Percentiles rank a stretch among this genome's conserved stretches.
Evolutionary conservation across 2,329 filamentous ascomycete species (phyloP).

Genomic region (Alternaria sp.): DNA sequence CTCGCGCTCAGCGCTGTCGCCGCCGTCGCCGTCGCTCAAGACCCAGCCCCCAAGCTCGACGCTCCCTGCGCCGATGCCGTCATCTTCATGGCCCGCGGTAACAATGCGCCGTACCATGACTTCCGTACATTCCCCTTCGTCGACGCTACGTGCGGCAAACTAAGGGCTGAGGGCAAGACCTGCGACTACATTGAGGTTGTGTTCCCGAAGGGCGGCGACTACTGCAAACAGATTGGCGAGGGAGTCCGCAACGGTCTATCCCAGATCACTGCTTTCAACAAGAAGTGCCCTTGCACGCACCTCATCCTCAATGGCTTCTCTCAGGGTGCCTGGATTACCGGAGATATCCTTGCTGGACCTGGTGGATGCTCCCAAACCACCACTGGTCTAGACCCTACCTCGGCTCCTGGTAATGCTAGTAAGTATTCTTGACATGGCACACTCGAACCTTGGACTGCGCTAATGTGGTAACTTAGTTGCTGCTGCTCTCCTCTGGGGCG

Average conservation of each 20-base stretch:
- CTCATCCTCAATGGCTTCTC: constrained; percentile 68
- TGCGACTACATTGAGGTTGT: constrained; percentile 39
- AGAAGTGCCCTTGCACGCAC: constrained; percentile 63
- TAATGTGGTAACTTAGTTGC: constrained; percentile 34
- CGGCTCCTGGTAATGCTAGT: constrained; percentile 37
- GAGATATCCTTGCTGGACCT: constrained; percentile 64
- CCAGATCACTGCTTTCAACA: constrained; percentile 63
- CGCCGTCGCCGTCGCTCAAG: constrained; percentile 44
- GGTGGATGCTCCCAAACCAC: constrained; percentile 32
- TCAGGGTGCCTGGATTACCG: constrained; percentile 67
- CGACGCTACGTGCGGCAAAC: constrained; percentile 33
- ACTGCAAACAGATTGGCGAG: constrained; percentile 30
- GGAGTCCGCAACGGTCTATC: constrained; percentile 33
- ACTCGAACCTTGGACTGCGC: constrained; percentile 27
- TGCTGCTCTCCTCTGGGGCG: constrained; percentile 39
- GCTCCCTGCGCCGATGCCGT: constrained; percentile 36
- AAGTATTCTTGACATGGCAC: constrained; percentile 29
- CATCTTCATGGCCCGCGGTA: constrained; percentile 38
- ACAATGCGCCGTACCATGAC: constrained; percentile 36
- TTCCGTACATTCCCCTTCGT: constrained; percentile 33
- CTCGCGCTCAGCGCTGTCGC: constrained; percentile 36
- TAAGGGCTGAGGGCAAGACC: constrained; percentile 34
- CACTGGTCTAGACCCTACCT: constrained; percentile 30
- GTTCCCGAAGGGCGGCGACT: constrained; percentile 27
- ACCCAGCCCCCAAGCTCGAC: constrained; percentile 36